Evolutionary conservation across 108 stramenopile species (phyloP), one percentile per base, ranked within the genome.

Genomic region (Nitzschia inconspicua): DNA sequence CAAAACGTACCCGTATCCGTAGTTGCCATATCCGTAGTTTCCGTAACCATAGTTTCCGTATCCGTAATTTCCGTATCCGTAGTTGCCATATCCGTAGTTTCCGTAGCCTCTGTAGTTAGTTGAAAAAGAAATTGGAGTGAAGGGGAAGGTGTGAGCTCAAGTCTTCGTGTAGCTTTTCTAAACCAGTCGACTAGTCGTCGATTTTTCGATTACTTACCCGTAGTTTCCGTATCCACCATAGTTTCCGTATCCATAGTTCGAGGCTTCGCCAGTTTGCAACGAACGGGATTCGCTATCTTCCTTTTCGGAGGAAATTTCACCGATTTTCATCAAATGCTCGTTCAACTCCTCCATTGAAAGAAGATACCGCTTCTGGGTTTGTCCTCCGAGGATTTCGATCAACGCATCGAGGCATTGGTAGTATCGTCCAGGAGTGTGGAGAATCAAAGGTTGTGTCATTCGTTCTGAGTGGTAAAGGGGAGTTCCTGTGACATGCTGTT

Each of bases 391-490:
- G 9, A n/a, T 19, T 25, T 63, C 62, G 8, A 63, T 50, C 6
- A 63, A 20, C 5, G 39, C 28, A 51, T 63, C 62, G 6, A 63
- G 31, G 41, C 62, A 63, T 37, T 25, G 50, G 39, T 63, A 63
- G 2, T 52, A 63, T 30, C 39, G 50, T 10, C 25, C 32, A 32
- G 62, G 62, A 14, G 62, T 63, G 34, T 63, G 62, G 9, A 63
- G 24, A 22, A 63, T 40, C 48, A 63, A 41, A 19, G 62, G 62
- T 32, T 26, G 32, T 18, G 60, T 60, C 53, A 54, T 36, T 22
- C 19, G 53, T 7, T 18, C 23, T 5, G 35, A 36, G 24, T 54
- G 32, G 16, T 23, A 19, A n/a, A 54, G 53, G 23, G 50, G 50
- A 19, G 29, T 30, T 19, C 24, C 34, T 8, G 16, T 35, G 19